Evolutionary conservation across 768 basidiomycete species (phyloP), one percentile per base, ranked within the genome.

Genomic region (Boletus subparvulus): DNA sequence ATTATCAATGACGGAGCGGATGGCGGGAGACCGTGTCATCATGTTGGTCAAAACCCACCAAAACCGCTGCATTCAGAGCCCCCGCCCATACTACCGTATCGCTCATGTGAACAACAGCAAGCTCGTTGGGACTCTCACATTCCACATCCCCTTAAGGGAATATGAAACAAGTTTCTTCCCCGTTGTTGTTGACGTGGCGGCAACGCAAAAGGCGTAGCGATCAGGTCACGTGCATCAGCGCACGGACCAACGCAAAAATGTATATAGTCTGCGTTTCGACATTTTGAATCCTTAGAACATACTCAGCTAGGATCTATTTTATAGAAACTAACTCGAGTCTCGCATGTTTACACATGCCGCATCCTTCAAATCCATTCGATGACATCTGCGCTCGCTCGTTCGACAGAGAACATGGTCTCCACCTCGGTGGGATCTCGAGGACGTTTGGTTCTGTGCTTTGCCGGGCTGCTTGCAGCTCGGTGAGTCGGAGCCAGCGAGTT

Each of bases 251-350:
- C 16, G 0, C 7, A 2, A 42, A 56, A 65, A 58, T 1, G 4
- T 74, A 75, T 75, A 80, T 71, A 80, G 60, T 46, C 63, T 36
- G 46, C 1, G 36, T 1, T 1, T 35, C 33, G 16, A 44, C 56
- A 52, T 21, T 0, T 14, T 63, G 64, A 66, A 70, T 76, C 82
- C 67, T 76, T 62, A 86, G 84, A 85, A 84, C 83, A 85, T 85
- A 86, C 84, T 85, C 84, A 83, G 82, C 80, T 83, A 86, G 84
- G 84, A 85, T 86, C 84, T 86, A 82, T 86, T 85, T 69, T 84
- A 85, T 83, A 86, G 84, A 82, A 83, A 83, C 83, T 84, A 81
- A 85, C 84, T 73, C 82, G 83, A 83, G 83, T 86, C 83, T 84
- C 81, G 85, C 84, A 86, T 84, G 83, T 85, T 83, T 84, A 85